These are phyloP conservation scores for Pulveroboletus sp. DNA, from an alignment of 768 basidiomycete genomes.

Conservation along the genomic window DNA sequence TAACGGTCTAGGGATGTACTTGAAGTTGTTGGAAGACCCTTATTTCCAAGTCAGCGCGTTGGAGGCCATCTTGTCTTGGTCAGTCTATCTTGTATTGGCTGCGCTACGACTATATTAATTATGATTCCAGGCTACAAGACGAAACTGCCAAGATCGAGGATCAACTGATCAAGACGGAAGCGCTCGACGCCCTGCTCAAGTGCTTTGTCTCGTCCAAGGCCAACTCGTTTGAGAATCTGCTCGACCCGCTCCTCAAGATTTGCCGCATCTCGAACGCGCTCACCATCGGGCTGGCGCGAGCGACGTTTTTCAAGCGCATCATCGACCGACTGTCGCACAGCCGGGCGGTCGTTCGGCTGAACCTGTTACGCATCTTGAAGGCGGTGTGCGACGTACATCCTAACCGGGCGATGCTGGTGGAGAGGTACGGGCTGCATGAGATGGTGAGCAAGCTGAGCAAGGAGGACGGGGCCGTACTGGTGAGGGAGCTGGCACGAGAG, in stretches of 20 bases:
- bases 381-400: slow-evolving; percentile 89
- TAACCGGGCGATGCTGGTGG: slow-evolving; percentile 76
- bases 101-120: too few relatives aligned
- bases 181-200: slow-evolving; percentile 64
- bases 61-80: slow-evolving; percentile 91
- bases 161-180: slow-evolving; percentile 61
- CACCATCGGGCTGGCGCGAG: slow-evolving; percentile 71
- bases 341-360: slow-evolving; percentile 85
- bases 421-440: slow-evolving; percentile 74
- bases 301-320: slow-evolving; percentile 83
- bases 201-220: slow-evolving; percentile 86
- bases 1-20: slow-evolving; percentile 79
- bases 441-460: slow-evolving; percentile 78
- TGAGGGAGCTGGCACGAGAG: slow-evolving; percentile 83
- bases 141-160: slow-evolving; percentile 94
- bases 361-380: slow-evolving; percentile 79
- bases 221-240: slow-evolving; percentile 86
- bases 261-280: slow-evolving; percentile 72
- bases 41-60: slow-evolving; percentile 92
- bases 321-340: slow-evolving; percentile 73
- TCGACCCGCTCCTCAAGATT: slow-evolving; percentile 91
- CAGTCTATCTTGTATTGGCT: slow-evolving; percentile 23
- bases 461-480: slow-evolving; percentile 87
- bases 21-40: slow-evolving; percentile 74
- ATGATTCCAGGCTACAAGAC: slow-evolving; percentile 76